phyloP scores from a whole-genome alignment of 2,329 filamentous ascomycete species.

The Monosporascus sp. region DNA sequence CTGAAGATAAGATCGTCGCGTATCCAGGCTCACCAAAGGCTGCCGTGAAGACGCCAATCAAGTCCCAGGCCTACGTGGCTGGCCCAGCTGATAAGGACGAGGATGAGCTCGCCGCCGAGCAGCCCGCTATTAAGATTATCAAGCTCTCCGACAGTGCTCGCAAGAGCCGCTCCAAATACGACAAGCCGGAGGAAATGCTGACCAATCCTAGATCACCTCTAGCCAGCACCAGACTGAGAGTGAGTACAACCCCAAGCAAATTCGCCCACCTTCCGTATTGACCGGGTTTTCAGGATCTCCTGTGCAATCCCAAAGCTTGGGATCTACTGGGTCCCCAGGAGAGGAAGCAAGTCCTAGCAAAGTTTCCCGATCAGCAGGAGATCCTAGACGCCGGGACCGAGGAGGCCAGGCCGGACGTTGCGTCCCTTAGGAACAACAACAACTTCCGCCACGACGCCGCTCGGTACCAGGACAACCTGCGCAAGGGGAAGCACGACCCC shows the following conservation, averaged over 20 bases:
- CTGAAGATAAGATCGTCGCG: background rate
- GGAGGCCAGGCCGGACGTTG: conserved; percentile 35
- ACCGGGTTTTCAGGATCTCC: conserved; percentile 23
- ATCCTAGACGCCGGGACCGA: conserved; percentile 31
- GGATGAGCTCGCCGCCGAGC: conserved; percentile 11
- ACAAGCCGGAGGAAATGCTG: conserved; percentile 28
- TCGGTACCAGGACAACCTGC: conserved; percentile 40
- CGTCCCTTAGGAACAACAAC: conserved; percentile 39
- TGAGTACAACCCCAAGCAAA: conserved; percentile 13
- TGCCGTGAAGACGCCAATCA: conserved; percentile 4
- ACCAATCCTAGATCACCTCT: conserved; percentile 32
- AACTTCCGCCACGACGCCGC: conserved; percentile 43
- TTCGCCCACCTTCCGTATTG: background rate
- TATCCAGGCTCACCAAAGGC: background rate
- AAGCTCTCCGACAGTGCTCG: conserved; percentile 22
- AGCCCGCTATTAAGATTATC: conserved; percentile 19
- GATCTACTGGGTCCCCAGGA: conserved; percentile 28
- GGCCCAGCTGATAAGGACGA: conserved; percentile 3
- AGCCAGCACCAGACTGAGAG: conserved; percentile 27
- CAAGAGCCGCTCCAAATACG: conserved; percentile 21
- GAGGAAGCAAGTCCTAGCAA: conserved; percentile 26
- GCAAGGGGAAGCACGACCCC: conserved; percentile 44
- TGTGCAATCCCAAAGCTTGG: conserved; percentile 34
- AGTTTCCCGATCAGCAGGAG: conserved; percentile 32
- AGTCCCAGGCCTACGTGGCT: conserved; percentile 8